Base-by-base conservation (phyloP, 345 rosid species). In the Sonneratia alba region DNA sequence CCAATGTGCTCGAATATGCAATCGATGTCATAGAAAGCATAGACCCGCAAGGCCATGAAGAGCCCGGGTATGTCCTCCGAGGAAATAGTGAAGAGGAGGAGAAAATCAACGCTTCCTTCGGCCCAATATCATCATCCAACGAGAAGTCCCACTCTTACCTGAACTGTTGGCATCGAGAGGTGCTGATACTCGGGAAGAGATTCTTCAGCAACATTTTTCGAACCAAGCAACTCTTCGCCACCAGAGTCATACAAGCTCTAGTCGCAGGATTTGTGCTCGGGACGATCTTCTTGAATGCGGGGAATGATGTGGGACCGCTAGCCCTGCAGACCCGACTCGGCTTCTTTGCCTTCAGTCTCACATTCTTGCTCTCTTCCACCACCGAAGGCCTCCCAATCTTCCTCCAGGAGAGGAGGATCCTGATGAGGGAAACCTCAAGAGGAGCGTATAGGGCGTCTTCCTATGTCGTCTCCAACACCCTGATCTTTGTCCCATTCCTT, bases 371-470 rank as follows among this genome's bases (percentile, higher is more conserved):
- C 11, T 86, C 98, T 77, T 92, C 98, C 56, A 78, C 96, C 59
- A 90, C 98, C 57, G 98, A 92, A 80, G 98, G 89, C 56, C 85
- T 92, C 37, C 96, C 96, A 1, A 92, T 92, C 72, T 92, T 85
- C 87, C 79, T 93, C 74, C 92, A 89, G 77, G 98, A 93, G 74
- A 72, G 97, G 70, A 83, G 89, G 78, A 93, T 93, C 49, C 63
- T 93, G 34, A 87, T 83, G 89, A 82, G 87, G 68, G 97, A 91
- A 68, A 91, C 92, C 24, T 87, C 96, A 22, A 86, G 97, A 74
- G 87, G 91, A 45, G 98, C 95, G 19, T 93, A 90, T 64, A 78
- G 93, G 48, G 86, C 87, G 48, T 86, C 82, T 59, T 90, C 92
- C 15, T 93, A 93, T 62, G 93, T 90, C 36, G 66, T 89, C 24